Base-by-base conservation (phyloP, 306 rosid species). In the Medicago truncatula region DNA sequence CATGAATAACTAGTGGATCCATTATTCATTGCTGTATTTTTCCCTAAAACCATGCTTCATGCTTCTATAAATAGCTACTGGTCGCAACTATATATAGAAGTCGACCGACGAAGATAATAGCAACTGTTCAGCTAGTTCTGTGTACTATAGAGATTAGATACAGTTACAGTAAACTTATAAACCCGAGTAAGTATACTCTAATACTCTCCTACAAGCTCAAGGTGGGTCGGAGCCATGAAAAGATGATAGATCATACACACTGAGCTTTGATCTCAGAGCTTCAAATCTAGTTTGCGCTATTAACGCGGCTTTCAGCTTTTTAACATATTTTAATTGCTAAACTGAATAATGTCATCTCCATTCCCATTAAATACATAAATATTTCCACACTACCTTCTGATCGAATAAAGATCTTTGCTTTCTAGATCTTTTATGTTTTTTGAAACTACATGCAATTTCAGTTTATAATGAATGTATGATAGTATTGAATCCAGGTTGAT, bases 401-500 rank as follows among this genome's bases (percentile, higher is more conserved):
- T 40, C 44, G 9, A 43, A 43, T 43, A 47, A 13, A 47, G 17
- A 47, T 47, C 53, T 47, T 47, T 47, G 59, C 17, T 53, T 53
- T 53, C 59, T 2, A 17, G 25, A 28, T 31, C 53, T 25, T 25
- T 58, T 17, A 44, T 34, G 62, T 38, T 47, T 64, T 52, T 18
- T 10, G 0, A 25, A 46, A 38, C 28, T 61, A 70, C 16, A 49
- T 70, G 5, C 21, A 47, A 20, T 14, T 46, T 70, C 61, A 8
- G 23, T 25, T 25, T 39, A 36, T 53, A 53, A 28, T 40, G 67
- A 14, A 63, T 49, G 43, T 23, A 28, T 40, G 67, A 78, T 23
- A 52, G 16, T 41, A 8, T 60, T 39, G 46, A 38, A 28, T 60
- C 49, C n/a, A 18, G 52, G 65, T 58, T 78, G 57, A 36, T 67